phyloP scores from a whole-genome alignment of 2,329 filamentous ascomycete species.

The Exserohilum turcica region DNA sequence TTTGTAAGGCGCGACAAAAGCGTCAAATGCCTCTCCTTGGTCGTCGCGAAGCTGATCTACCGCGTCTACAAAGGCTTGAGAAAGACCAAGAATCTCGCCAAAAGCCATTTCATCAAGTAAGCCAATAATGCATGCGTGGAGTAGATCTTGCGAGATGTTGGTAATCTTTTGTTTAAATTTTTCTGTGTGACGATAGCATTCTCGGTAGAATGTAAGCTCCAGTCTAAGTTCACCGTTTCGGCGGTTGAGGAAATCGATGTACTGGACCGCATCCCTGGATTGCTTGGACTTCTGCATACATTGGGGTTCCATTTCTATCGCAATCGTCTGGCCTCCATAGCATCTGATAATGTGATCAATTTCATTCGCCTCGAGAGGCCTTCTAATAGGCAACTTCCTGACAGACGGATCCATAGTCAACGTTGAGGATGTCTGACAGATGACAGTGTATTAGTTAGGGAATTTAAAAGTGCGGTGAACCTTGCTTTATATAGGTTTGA shows the following conservation, averaged over 20 bases:
- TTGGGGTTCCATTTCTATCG: conserved; percentile 15
- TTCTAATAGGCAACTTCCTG: neutral
- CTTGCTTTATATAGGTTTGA: conserved; percentile 3
- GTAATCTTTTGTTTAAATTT: conserved; percentile 15
- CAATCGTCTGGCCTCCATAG: conserved; percentile 17
- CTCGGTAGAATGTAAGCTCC: conserved; percentile 20
- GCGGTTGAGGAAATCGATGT: conserved; percentile 15
- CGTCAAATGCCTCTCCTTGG: conserved; percentile 13
- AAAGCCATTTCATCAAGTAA: conserved; percentile 13
- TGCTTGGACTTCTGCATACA: conserved; percentile 19
- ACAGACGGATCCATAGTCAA: conserved; percentile 1
- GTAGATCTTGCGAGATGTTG: conserved; percentile 13
- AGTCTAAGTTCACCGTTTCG: conserved; percentile 16
- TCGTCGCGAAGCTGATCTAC: conserved; percentile 7
- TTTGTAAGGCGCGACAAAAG: conserved; percentile 17
- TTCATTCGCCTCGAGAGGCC: conserved; percentile 11
- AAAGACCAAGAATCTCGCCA: conserved; percentile 12
- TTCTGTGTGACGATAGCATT: conserved; percentile 14
- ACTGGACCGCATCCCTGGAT: conserved; percentile 1
- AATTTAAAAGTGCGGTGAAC: neutral
- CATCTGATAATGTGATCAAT: conserved; percentile 20
- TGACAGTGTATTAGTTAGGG: neutral
- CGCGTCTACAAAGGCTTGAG: conserved; percentile 4
- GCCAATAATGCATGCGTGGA: conserved; percentile 17
- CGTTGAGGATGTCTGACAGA: neutral